Base-by-base conservation (phyloP, 306 rosid genomes). In the Prunus mongolica region DNA sequence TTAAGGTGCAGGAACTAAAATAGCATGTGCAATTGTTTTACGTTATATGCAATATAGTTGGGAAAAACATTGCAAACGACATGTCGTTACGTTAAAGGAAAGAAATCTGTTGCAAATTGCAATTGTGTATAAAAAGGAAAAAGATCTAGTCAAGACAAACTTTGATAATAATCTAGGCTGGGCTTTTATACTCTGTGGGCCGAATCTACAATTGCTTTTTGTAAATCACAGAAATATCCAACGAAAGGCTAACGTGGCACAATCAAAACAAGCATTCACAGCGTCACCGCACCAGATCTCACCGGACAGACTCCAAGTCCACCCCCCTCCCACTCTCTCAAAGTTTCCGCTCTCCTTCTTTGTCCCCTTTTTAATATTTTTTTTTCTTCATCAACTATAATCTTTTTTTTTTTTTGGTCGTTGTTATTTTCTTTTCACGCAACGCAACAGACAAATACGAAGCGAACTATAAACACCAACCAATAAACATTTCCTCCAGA, bases 391-490 rank as follows among this genome's bases (percentile, higher is more conserved):
- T 65, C 25, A 19, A 34, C 49, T 4, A 12, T 3, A 62, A 62
- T 3, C 14, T 24, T 2, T 28, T 3, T 63, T 30, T 30, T 62
- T 25, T 24, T 60, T 5, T 24, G 6, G 8, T 69, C 27, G 62
- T n/a, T 45, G n/a, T 60, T 41, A 47, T 47, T 75, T 49, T 55
- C 34, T n/a, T 49, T 75, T 66, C 9, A 65, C 72, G 62, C 71
- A 49, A 65, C 72, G 62, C 71, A 30, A 65, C 25, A 45, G 80
- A 67, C 73, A 76, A 66, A 56, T 16, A 56, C 74, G 57, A 41
- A 57, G 34, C 16, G 12, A 56, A 28, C 58, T 54, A 67, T 24
- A 67, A 69, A 64, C 73, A 2, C 64, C 71, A 66, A 65, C 71
- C 46, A 20, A 69, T 34, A 52, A 14, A 38, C 41, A 6, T 10